phyloP scores from a whole-genome alignment of 805 yeast genomes.

The Wickerhamomyces alni region DNA sequence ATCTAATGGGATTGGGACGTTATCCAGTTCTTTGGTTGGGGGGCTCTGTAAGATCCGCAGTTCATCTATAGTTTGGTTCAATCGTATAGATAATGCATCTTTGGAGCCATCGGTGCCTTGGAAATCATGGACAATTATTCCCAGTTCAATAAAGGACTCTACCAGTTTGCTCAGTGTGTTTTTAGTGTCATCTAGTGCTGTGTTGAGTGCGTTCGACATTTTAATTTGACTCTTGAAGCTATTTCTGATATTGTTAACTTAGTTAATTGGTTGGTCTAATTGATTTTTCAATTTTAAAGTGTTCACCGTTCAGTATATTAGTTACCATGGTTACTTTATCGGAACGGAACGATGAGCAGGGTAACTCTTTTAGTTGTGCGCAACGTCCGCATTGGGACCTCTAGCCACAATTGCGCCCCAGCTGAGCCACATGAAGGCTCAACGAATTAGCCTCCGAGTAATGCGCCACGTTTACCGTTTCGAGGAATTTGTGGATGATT shows the following conservation, averaged over 20 bases:
- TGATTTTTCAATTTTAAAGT: too few relatives aligned
- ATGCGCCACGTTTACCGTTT: constrained; percentile 1
- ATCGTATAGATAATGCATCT: constrained; percentile 37
- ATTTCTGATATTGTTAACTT: too few relatives aligned
- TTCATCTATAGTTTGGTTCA: constrained; percentile 37
- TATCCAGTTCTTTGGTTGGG: constrained; percentile 27
- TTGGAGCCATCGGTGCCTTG: constrained; percentile 83
- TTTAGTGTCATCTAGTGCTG: constrained; percentile 23
- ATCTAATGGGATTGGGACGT: constrained; percentile 64
- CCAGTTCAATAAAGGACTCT: constrained; percentile 83
- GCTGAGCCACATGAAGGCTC: background rate
- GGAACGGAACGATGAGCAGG: background rate
- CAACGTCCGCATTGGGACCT: background rate
- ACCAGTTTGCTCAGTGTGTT: constrained; percentile 43
- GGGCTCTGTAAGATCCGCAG: constrained; percentile 27
- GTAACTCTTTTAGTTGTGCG: background rate
- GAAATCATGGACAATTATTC: constrained; percentile 88
- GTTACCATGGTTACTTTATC: too few relatives aligned
- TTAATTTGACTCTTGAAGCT: too few relatives aligned
- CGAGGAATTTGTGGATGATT: constrained; percentile 8
- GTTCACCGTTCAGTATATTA: too few relatives aligned
- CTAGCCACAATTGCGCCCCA: background rate
- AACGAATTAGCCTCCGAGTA: background rate
- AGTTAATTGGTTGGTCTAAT: too few relatives aligned
- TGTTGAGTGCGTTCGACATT: too few relatives aligned